These are phyloP conservation scores for Botrytis cinerea DNA, from an alignment of 2,329 filamentous ascomycete genomes.

Conservation along the genomic window DNA sequence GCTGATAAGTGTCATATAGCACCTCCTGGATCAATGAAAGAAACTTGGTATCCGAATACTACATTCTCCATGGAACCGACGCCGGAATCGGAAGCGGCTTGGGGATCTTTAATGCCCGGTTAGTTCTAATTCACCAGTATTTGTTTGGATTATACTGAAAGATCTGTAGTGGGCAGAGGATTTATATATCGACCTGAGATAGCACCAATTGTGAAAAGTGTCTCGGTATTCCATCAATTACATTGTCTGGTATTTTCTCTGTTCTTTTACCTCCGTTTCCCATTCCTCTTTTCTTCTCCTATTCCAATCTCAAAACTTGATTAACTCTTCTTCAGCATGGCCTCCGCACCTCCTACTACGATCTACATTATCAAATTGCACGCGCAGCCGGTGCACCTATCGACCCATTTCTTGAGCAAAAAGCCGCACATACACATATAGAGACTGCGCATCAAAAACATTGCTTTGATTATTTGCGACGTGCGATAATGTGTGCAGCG, in stretches of 20 bases:
- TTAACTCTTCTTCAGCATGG: conserved; percentile 6
- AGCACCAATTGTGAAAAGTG: conserved; percentile 2
- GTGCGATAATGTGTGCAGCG: conserved; percentile 29
- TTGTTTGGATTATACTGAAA: neutral
- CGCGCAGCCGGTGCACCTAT: neutral
- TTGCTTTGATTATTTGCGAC: conserved; percentile 30
- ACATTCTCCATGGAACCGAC: conserved; percentile 22
- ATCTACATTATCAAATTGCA: neutral
- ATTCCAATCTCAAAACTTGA: neutral
- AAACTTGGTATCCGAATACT: conserved; percentile 23
- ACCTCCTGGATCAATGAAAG: conserved; percentile 14
- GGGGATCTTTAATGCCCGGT: conserved; percentile 22
- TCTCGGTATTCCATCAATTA: conserved; percentile 30
- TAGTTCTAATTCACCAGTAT: neutral
- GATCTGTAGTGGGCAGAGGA: conserved; percentile 3
- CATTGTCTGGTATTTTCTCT: conserved; percentile 27
- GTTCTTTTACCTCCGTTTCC: neutral
- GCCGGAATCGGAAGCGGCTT: conserved; percentile 20
- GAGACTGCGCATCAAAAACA: conserved; percentile 22
- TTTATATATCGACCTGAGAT: conserved; percentile 19
- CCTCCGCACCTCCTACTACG: conserved; percentile 14
- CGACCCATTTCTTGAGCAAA: conserved; percentile 12
- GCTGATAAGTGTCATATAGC: conserved; percentile 1
- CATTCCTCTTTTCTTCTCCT: neutral
- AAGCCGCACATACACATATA: conserved; percentile 3